A percentile compares a stretch with the other conserved stretches of the same genome.
Evolutionary conservation across 139 green algal genomes (phyloP).

Genomic region (Chlorella sp.): DNA sequence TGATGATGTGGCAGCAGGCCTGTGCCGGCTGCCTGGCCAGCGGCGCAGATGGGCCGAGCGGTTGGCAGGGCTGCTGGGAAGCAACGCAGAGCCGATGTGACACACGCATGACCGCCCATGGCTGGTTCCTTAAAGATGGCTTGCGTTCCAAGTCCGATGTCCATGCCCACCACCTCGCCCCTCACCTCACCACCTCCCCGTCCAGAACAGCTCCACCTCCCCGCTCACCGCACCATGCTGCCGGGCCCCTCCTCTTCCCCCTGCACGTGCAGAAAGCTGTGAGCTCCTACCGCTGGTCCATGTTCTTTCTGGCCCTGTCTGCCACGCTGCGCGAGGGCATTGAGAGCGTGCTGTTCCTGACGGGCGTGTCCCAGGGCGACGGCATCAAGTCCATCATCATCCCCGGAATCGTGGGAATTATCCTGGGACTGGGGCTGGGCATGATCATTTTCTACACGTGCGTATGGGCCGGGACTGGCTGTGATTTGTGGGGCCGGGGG

Average conservation of each 20-base stretch:
- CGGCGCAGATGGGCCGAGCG: no score
- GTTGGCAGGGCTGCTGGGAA: no score
- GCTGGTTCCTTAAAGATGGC: no score
- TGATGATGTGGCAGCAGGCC: no score
- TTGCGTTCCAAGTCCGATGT: no score
- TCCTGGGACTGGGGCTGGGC: slow-evolving; percentile 47
- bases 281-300: slow-evolving; percentile 39
- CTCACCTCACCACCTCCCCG: background rate
- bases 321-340: slow-evolving; percentile 61
- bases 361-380: slow-evolving; percentile 12
- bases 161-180: background rate
- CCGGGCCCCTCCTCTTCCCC: background rate
- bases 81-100: no score
- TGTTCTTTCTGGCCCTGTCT: slow-evolving; percentile 56
- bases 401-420: slow-evolving; percentile 54
- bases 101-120: no score
- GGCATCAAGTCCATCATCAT: slow-evolving; percentile 51
- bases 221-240: no score
- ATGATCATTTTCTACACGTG: slow-evolving; percentile 61
- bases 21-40: no score
- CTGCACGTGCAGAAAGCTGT: background rate
- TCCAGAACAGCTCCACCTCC: no score
- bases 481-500: no score
- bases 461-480: background rate
- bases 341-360: slow-evolving; percentile 66